Conservation (phyloP, 495 filamentous ascomycete species). For the Annulohypoxylon stygium region DNA sequence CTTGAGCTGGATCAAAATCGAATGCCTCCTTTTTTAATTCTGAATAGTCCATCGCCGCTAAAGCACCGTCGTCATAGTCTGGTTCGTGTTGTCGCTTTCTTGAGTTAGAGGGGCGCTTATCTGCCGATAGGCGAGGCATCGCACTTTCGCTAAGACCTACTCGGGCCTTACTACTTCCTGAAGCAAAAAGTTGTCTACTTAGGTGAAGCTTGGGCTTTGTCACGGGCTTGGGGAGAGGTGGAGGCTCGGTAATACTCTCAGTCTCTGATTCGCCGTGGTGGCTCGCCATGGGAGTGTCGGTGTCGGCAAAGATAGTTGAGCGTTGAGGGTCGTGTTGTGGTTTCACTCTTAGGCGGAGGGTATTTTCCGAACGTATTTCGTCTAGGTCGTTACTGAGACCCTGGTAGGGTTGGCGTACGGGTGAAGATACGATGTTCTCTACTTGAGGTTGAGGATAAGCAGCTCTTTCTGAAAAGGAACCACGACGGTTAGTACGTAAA, state of each 20-base stretch:
- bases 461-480: conserved; percentile 47
- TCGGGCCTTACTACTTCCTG: conserved; percentile 31
- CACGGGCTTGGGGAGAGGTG: conserved; percentile 41
- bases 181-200: conserved; percentile 45
- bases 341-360: conserved; percentile 32
- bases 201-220: conserved; percentile 43
- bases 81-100: conserved; percentile 57
- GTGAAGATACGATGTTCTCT: conserved; percentile 36
- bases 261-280: conserved; percentile 45
- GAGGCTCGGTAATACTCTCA: conserved; percentile 40
- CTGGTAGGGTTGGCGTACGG: conserved; percentile 36
- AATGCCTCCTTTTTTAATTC: conserved; percentile 68
- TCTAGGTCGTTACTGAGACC: conserved; percentile 36
- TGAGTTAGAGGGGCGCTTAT: conserved; percentile 43
- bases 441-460: conserved; percentile 33
- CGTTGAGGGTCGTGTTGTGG: conserved; percentile 39
- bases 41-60: conserved; percentile 67
- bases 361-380: conserved; percentile 35
- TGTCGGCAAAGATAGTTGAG: conserved; percentile 50
- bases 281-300: conserved; percentile 47
- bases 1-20: conserved; percentile 64
- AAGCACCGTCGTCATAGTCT: conserved; percentile 67
- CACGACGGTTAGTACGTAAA: conserved; percentile 42
- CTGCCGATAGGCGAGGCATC: conserved; percentile 46
- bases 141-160: conserved; percentile 52